Evolutionary conservation across 345 rosid species (phyloP).

Genomic region (Linum usitatissimum): DNA sequence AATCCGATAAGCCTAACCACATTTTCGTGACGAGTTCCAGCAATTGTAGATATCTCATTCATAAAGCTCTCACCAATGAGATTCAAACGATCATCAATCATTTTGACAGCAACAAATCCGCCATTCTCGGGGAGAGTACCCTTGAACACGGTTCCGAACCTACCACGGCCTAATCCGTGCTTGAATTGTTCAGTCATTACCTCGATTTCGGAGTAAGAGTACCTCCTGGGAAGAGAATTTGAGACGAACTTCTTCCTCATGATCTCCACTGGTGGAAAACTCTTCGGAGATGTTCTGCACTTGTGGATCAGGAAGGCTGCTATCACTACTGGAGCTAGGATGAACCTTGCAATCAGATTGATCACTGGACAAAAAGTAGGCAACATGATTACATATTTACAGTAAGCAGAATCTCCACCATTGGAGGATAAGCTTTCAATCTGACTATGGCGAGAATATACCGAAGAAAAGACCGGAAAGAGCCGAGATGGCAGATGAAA

Average conservation of each 20-base stretch:
- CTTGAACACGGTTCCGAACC: constrained; percentile 21
- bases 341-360: constrained; percentile 18
- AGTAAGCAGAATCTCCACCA: not conserved
- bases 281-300: constrained; percentile 11
- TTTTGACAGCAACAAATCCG: constrained; percentile 22
- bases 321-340: constrained; percentile 21
- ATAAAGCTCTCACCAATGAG: constrained; percentile 11
- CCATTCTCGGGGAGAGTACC: constrained; percentile 16
- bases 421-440: not conserved
- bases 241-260: not conserved
- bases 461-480: constrained; percentile 11
- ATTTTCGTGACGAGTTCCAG: constrained; percentile 17
- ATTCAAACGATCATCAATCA: constrained; percentile 9
- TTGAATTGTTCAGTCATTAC: constrained; percentile 17
- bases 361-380: constrained; percentile 11
- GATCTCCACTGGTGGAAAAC: not conserved
- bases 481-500: not conserved
- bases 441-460: not conserved
- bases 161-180: constrained; percentile 20
- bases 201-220: constrained; percentile 14
- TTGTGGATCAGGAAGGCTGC: constrained; percentile 20
- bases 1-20: constrained; percentile 16
- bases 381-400: constrained; percentile 1
- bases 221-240: constrained; percentile 12
- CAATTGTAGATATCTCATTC: constrained; percentile 13